Evolutionary conservation across 345 rosid species (phyloP).

Genomic region (Brassica rapa): DNA sequence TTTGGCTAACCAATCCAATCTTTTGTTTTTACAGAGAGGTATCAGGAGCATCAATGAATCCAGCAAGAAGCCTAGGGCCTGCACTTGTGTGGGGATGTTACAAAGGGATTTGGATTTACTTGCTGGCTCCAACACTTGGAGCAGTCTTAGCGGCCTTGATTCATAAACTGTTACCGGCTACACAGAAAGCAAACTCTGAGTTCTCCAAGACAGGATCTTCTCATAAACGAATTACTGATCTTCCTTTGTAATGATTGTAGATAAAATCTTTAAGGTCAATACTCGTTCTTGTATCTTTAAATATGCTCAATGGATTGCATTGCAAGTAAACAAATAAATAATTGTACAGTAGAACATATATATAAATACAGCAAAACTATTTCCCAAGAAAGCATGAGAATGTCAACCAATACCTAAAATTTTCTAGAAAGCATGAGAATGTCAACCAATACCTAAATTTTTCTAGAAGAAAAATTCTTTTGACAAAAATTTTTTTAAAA

Average conservation of each 20-base stretch:
- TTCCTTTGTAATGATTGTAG: constrained; percentile 28
- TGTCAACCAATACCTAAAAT: neutral
- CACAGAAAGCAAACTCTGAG: constrained; percentile 58
- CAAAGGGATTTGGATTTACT: constrained; percentile 52
- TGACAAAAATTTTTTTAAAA: too few species aligned
- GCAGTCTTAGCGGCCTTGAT: constrained; percentile 56
- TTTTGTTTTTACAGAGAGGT: constrained; percentile 45
- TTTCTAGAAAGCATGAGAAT: neutral
- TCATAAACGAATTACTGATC: constrained; percentile 38
- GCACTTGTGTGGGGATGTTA: constrained; percentile 50
- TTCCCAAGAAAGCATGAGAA: too few species aligned
- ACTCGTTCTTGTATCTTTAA: constrained; percentile 4
- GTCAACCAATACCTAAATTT: neutral
- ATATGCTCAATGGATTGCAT: neutral
- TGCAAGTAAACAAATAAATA: constrained; percentile 1
- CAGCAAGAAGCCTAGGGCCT: constrained; percentile 68
- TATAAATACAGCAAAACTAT: neutral
- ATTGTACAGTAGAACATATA: neutral
- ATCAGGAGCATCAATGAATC: constrained; percentile 80
- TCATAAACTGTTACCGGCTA: constrained; percentile 47
- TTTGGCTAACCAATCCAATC: constrained; percentile 1
- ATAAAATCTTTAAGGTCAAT: neutral
- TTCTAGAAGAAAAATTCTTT: neutral
- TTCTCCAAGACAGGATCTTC: constrained; percentile 54
- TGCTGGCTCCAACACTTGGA: constrained; percentile 51